Conservation (phyloP, 2,329 filamentous ascomycete species). For the Aspergillus latus region DNA sequence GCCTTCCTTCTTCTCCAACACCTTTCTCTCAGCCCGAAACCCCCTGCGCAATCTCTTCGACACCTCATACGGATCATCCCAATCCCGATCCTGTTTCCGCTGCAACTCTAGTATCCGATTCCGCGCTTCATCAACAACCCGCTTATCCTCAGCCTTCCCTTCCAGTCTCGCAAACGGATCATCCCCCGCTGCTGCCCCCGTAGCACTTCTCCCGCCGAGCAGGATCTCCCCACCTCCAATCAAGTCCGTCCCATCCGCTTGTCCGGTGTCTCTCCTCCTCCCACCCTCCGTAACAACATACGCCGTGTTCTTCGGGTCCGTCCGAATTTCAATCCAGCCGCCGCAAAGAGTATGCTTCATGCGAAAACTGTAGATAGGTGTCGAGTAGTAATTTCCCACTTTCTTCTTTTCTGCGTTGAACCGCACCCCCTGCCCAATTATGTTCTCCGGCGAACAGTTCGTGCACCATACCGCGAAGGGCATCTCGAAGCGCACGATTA, state of each 20-base stretch:
- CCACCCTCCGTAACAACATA: constrained; percentile 81
- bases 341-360: constrained; percentile 81
- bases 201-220: constrained; percentile 32
- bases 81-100: constrained; percentile 61
- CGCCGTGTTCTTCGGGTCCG: constrained; percentile 81
- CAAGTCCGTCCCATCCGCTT: constrained; percentile 48
- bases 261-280: constrained; percentile 69
- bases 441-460: constrained; percentile 64
- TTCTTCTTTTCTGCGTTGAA: constrained; percentile 95
- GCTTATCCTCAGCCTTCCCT: constrained; percentile 69
- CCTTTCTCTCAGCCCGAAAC: constrained; percentile 69
- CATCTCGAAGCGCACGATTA: constrained; percentile 95
- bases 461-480: constrained; percentile 92
- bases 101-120: constrained; percentile 69
- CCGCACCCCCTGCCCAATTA: constrained; percentile 91
- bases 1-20: constrained; percentile 62
- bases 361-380: constrained; percentile 81
- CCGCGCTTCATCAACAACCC: constrained; percentile 54
- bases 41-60: constrained; percentile 67
- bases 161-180: constrained; percentile 75
- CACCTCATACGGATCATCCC: constrained; percentile 78
- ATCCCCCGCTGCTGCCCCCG: constrained; percentile 33
- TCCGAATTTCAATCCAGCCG: constrained; percentile 80
- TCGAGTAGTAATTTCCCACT: constrained; percentile 76
- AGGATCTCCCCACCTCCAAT: constrained; percentile 39